Evolutionary conservation across 495 filamentous ascomycete genomes (phyloP).

Genomic region (Talaromyces stipitatus): DNA sequence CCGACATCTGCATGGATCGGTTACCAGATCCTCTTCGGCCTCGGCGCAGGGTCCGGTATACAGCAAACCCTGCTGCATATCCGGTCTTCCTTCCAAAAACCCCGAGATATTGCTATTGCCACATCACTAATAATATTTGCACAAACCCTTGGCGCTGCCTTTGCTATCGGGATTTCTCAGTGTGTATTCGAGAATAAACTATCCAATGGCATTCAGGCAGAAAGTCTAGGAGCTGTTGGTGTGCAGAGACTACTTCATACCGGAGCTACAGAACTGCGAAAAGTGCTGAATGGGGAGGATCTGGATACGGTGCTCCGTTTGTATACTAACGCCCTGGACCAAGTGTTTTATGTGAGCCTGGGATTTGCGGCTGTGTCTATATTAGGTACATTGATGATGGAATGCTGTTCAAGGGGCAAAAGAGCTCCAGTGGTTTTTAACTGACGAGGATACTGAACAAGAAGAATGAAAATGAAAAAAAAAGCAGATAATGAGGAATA

Average conservation of each 20-base stretch:
- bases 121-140: constrained; percentile 58
- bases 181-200: constrained; percentile 72
- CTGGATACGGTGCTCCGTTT: constrained; percentile 10
- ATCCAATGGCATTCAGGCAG: constrained; percentile 17
- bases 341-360: constrained; percentile 17
- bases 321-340: constrained; percentile 20
- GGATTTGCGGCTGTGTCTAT: constrained; percentile 13
- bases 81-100: constrained; percentile 53
- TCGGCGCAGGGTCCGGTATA: constrained; percentile 16
- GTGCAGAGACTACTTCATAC: background rate
- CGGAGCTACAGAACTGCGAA: background rate
- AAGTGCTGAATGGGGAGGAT: background rate
- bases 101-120: constrained; percentile 46
- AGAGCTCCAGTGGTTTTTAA: background rate
- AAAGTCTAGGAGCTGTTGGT: background rate
- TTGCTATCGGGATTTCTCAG: constrained; percentile 69
- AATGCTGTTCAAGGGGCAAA: constrained; percentile 5
- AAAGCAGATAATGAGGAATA: too few species aligned
- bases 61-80: constrained; percentile 54
- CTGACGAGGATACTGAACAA: too few species aligned
- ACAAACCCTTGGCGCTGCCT: constrained; percentile 63
- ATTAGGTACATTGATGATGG: constrained; percentile 11
- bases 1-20: constrained; percentile 14
- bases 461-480: too few species aligned
- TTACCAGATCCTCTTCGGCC: constrained; percentile 19